These are phyloP conservation scores for Pythium chondricola DNA, from an alignment of 352 stramenopile species.

Conservation along the genomic window DNA sequence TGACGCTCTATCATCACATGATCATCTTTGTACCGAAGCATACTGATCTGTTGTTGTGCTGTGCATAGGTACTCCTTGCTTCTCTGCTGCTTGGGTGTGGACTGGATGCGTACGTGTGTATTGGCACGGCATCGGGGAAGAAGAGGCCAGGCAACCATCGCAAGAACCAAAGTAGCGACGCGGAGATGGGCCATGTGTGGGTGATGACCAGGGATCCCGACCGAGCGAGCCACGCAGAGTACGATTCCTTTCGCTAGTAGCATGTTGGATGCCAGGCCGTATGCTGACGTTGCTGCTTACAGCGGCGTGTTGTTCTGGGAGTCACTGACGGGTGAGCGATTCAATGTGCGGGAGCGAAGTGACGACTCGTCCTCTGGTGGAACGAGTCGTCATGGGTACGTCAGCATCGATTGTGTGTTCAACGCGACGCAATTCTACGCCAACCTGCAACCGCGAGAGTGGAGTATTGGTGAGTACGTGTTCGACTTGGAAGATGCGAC, in stretches of 20 bases:
- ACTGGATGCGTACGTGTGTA: conserved; percentile 81
- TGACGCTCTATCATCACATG: too few species aligned
- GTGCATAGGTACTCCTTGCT: conserved; percentile 78
- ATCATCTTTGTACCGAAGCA: too few species aligned
- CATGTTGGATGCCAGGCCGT: too few species aligned
- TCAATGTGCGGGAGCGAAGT: conserved; percentile 16
- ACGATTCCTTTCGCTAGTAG: too few species aligned
- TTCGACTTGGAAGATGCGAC: conserved; percentile 58
- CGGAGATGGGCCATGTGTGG: conserved; percentile 62
- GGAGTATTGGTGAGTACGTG: conserved; percentile 32
- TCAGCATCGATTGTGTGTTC: conserved; percentile 80
- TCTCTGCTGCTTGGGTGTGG: conserved; percentile 87
- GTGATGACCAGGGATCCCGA: conserved; percentile 46
- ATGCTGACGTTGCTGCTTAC: too few species aligned
- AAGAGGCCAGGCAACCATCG: too few species aligned
- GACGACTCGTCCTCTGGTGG: conserved; percentile 7
- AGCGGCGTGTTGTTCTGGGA: conserved; percentile 68
- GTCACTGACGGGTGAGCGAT: conserved; percentile 52
- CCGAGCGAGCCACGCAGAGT: conserved; percentile 13
- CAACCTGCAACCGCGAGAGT: conserved; percentile 57
- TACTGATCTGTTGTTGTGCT: too few species aligned
- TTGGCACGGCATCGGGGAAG: conserved; percentile 57
- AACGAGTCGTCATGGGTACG: conserved; percentile 34
- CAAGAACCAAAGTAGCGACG: background rate
- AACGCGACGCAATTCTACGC: conserved; percentile 67